These are phyloP conservation scores for Boletus subparvulus DNA, from an alignment of 768 basidiomycete species.

Conservation along the genomic window DNA sequence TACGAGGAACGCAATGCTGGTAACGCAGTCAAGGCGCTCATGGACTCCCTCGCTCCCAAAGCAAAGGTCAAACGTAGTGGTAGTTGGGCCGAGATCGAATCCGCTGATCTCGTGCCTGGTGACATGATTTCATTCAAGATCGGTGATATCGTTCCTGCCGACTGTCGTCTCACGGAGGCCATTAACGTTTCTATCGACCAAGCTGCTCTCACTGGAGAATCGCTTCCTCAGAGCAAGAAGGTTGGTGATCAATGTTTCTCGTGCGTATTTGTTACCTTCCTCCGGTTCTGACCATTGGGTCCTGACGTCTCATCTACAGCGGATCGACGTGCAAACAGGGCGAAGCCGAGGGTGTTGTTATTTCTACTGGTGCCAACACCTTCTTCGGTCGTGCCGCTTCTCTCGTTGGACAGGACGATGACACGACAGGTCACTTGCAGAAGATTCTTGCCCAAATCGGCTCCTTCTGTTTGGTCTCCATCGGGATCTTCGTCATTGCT, in stretches of 20 bases:
- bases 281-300: not conserved
- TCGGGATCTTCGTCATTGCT: constrained; percentile 92
- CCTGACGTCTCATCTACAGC: constrained; percentile 36
- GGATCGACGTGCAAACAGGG: constrained; percentile 99
- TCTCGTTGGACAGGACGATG: constrained; percentile 96
- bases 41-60: constrained; percentile 99
- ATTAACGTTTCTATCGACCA: constrained; percentile 99
- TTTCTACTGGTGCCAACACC: constrained; percentile 96
- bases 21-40: constrained; percentile 98
- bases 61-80: constrained; percentile 90
- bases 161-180: constrained; percentile 94
- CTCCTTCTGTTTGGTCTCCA: constrained; percentile 94
- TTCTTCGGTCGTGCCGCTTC: constrained; percentile 99
- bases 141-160: constrained; percentile 97
- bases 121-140: constrained; percentile 99
- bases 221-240: constrained; percentile 91
- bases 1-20: constrained; percentile 97
- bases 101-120: constrained; percentile 85
- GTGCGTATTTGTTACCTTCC: constrained; percentile 46
- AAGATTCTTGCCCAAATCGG: constrained; percentile 98
- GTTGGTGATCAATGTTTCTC: constrained; percentile 96
- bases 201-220: constrained; percentile 97
- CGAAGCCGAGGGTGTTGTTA: constrained; percentile 98
- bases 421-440: constrained; percentile 97
- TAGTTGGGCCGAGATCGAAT: constrained; percentile 88